A percentile compares a stretch with the other conserved stretches of the same genome.
Conservation (phyloP, 345 rosid genomes). For the Angophora floribunda region DNA sequence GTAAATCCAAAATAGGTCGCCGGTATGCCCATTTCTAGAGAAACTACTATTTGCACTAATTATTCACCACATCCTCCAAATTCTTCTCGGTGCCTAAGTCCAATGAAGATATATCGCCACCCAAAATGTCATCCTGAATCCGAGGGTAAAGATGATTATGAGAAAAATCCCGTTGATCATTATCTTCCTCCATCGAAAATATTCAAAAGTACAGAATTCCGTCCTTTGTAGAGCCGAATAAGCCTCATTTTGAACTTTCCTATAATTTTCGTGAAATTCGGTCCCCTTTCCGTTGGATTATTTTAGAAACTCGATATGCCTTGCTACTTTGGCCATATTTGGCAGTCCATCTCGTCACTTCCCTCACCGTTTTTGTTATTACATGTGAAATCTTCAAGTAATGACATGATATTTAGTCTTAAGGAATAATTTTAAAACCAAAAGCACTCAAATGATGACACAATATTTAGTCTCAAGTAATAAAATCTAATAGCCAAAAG, state of each 20-base stretch:
- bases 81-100: not conserved
- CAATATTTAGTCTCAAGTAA: not conserved
- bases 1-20: not conserved
- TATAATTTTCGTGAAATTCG: not conserved
- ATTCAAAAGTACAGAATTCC: not conserved
- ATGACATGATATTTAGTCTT: not conserved
- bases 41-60: not conserved
- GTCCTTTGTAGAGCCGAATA: no score
- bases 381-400: no score
- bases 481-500: not conserved
- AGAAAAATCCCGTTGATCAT: no score
- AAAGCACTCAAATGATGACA: no score
- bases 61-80: not conserved
- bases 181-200: no score
- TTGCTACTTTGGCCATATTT: not conserved
- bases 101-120: not conserved
- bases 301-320: not conserved
- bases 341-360: not conserved
- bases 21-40: not conserved
- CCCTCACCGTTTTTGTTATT: not conserved
- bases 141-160: no score
- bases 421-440: no score
- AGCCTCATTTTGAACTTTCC: not conserved
- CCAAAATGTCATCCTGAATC: not conserved
- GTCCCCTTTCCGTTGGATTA: not conserved